Percentiles rank a stretch among this genome's conserved stretches.
phyloP scores from a whole-genome alignment of 108 stramenopile species.

The Hondaea fermentalgiana region DNA sequence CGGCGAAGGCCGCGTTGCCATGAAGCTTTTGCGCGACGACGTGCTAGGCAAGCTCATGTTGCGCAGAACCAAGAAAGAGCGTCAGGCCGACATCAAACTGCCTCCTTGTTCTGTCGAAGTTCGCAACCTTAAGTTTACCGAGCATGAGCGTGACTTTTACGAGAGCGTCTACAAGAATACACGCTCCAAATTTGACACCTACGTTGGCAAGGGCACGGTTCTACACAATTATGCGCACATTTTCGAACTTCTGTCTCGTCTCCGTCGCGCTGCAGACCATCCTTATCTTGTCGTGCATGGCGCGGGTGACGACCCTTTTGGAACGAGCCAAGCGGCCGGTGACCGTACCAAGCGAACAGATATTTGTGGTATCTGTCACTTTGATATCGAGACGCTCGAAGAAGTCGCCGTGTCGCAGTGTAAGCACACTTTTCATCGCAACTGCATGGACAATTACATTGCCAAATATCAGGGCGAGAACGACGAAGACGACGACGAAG shows the following conservation, averaged over 20 bases:
- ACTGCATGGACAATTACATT: slow-evolving; percentile 8
- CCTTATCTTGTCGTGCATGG: slow-evolving; percentile 81
- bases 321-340: not conserved
- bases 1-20: slow-evolving; percentile 17
- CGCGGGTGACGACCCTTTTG: slow-evolving; percentile 14
- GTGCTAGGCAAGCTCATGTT: slow-evolving; percentile 77
- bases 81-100: slow-evolving; percentile 85
- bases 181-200: slow-evolving; percentile 84
- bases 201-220: slow-evolving; percentile 76
- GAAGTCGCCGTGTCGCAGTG: slow-evolving; percentile 14
- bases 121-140: slow-evolving; percentile 68
- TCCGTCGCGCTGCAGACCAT: slow-evolving; percentile 95
- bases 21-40: slow-evolving; percentile 41
- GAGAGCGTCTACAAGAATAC: slow-evolving; percentile 90
- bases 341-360: not conserved
- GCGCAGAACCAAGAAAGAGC: slow-evolving; percentile 86
- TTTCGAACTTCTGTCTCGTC: slow-evolving; percentile 82
- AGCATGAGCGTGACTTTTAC: slow-evolving; percentile 94
- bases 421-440: slow-evolving; percentile 22
- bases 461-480: not conserved
- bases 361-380: slow-evolving; percentile 7
- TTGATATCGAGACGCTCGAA: not conserved
- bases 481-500: not conserved
- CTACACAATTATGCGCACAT: slow-evolving; percentile 98
- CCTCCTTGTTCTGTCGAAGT: slow-evolving; percentile 65